Base-by-base conservation (phyloP, 768 basidiomycete genomes). In the Lactarius vividus region DNA sequence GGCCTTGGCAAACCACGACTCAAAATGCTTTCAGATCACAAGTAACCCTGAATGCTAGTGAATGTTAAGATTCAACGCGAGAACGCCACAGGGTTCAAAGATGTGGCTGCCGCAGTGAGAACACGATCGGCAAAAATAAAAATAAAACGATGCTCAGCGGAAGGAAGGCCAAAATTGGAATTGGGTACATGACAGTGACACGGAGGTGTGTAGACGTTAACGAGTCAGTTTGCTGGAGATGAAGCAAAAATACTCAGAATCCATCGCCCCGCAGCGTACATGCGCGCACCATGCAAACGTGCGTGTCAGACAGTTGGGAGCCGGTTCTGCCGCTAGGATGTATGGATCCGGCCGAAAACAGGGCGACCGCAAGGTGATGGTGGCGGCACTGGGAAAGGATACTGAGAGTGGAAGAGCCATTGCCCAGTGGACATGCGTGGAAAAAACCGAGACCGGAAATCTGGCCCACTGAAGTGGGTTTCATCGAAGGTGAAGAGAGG, bases 341-440 rank as follows among this genome's bases (percentile, higher is more conserved):
- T 33, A 49, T 63, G 33, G 66, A 59, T 63, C 66, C 57, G 52
- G 49, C 66, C 52, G 62, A 35, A 20, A 44, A 54, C n/a, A 29
- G 53, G 16, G 53, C 31, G 23, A 26, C 26, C n/a, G 20, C 26
- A 59, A 40, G 57, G 66, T 63, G 66, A 67, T 63, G 61, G 66
- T 63, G 66, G 57, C 66, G 61, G 61, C 46, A 29, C 66, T 57
- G 23, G 40, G 46, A 67, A 55, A 62, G 66, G 66, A 59, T 13
- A 54, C 26, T 54, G 31, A 37, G 40, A 23, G 52, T 59, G 3
- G 49, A 42, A 42, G 52, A 44, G 8, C 10, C 16, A n/a, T 37
- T 29, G 29, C 29, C 31, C 33, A 62, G 61, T 23, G 49, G 57
- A 37, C 57, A 39, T 33, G 57, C 35, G 29, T 49, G 60, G 37